Evolutionary conservation across 805 yeast genomes (phyloP).

Genomic region (Lipomyces chichibuensis): DNA sequence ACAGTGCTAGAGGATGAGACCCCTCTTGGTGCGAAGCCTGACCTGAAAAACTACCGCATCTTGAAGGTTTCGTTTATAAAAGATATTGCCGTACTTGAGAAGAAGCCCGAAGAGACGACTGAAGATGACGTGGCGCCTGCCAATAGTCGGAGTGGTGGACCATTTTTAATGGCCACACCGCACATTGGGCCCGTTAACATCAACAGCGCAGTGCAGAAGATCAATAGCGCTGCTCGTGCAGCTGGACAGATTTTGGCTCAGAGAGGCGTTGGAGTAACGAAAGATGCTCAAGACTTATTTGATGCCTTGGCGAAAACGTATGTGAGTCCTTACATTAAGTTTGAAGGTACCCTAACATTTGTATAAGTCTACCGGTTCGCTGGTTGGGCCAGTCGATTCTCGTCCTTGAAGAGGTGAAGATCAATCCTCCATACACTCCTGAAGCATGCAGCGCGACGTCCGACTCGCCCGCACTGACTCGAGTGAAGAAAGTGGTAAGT

Average conservation of each 20-base stretch:
- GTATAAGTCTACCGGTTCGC: conserved; percentile 46
- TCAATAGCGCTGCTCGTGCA: conserved; percentile 39
- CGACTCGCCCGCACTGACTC: conserved; percentile 44
- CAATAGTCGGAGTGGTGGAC: conserved; percentile 19
- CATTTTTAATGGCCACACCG: conserved; percentile 44
- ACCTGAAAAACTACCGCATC: conserved; percentile 50
- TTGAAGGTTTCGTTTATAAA: conserved; percentile 63
- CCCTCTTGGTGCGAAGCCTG: conserved; percentile 31
- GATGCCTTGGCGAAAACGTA: conserved; percentile 50
- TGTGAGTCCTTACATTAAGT: conserved; percentile 12
- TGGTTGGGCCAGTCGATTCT: conserved; percentile 53
- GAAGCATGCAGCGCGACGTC: conserved; percentile 42
- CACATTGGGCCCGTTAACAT: conserved; percentile 45
- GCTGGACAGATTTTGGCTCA: conserved; percentile 39
- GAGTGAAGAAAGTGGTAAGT: conserved; percentile 53
- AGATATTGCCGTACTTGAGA: conserved; percentile 53
- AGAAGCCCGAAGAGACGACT: conserved; percentile 37
- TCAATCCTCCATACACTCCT: conserved; percentile 51
- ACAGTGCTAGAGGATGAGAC: conserved; percentile 43
- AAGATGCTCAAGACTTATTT: conserved; percentile 53
- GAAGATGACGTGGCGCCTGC: conserved; percentile 4
- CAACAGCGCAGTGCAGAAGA: conserved; percentile 40
- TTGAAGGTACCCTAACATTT: not conserved
- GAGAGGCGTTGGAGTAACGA: conserved; percentile 46
- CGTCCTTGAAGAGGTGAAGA: conserved; percentile 52